Conservation (phyloP, 208 protist genomes). For the Wallacemonas sp. region DNA sequence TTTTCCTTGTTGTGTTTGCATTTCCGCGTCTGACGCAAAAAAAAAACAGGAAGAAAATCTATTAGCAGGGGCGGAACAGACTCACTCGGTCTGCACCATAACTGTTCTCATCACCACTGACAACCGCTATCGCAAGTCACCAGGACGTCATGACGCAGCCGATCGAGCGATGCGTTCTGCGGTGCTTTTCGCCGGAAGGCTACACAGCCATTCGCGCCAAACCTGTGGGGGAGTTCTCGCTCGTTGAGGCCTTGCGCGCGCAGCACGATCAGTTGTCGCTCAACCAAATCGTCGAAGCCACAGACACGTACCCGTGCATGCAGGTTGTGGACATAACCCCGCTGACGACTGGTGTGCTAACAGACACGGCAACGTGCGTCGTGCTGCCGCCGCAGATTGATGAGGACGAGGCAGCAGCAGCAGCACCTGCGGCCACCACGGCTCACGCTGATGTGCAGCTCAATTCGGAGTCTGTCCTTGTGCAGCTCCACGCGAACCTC, state of each 20-base stretch:
- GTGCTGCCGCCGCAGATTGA: conserved; percentile 46
- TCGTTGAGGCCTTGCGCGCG: conserved; percentile 34
- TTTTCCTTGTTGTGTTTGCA: too few species aligned
- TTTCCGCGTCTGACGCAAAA: too few species aligned
- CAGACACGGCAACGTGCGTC: conserved; percentile 50
- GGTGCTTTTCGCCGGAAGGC: conserved; percentile 36
- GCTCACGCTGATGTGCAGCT: neutral
- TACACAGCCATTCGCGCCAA: conserved; percentile 46
- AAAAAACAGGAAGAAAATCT: too few species aligned
- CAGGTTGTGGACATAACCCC: conserved; percentile 64
- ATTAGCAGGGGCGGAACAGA: too few species aligned
- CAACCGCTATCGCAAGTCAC: too few species aligned
- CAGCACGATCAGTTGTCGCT: conserved; percentile 29
- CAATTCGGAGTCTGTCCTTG: conserved; percentile 21
- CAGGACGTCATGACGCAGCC: conserved; percentile 12
- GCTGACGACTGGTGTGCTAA: conserved; percentile 40
- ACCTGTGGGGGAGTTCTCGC: conserved; percentile 40
- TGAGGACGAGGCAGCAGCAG: neutral
- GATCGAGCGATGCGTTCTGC: conserved; percentile 66
- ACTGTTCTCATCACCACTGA: too few species aligned
- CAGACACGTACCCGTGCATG: conserved; percentile 41
- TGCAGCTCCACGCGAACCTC: conserved; percentile 43
- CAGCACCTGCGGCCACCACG: neutral
- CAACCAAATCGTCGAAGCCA: conserved; percentile 30
- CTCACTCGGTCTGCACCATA: too few species aligned